These are phyloP conservation scores for Solanum chacoense DNA, from an alignment of 305 asterid genomes.

Conservation along the genomic window DNA sequence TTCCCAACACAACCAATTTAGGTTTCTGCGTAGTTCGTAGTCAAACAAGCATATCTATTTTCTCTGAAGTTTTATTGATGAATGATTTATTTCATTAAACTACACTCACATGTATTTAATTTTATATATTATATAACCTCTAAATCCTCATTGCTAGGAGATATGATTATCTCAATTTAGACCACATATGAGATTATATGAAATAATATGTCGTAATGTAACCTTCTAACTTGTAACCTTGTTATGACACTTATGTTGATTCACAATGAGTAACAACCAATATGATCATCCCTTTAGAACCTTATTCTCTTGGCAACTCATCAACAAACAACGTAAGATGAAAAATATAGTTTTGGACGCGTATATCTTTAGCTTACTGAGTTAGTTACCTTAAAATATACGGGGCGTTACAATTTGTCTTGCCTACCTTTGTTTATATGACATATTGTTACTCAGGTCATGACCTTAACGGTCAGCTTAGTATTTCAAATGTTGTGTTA, in stretches of 20 bases:
- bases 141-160: background rate
- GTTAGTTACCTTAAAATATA: background rate
- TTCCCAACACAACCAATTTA: background rate
- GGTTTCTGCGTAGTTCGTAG: background rate
- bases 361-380: background rate
- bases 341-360: background rate
- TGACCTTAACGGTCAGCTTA: background rate
- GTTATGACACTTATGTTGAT: background rate
- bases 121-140: background rate
- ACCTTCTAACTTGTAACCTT: background rate
- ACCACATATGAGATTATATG: background rate
- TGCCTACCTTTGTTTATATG: background rate
- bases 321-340: background rate
- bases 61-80: background rate
- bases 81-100: background rate
- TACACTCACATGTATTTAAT: background rate
- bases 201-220: background rate
- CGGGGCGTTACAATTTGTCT: background rate
- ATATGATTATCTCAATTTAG: background rate
- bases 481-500: background rate
- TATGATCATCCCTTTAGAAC: background rate
- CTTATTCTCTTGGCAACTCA: background rate
- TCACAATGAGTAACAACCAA: background rate
- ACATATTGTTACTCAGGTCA: background rate
- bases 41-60: background rate